Evolutionary conservation across 441 rosid genomes (phyloP).

Genomic region (Manihot esculenta): DNA sequence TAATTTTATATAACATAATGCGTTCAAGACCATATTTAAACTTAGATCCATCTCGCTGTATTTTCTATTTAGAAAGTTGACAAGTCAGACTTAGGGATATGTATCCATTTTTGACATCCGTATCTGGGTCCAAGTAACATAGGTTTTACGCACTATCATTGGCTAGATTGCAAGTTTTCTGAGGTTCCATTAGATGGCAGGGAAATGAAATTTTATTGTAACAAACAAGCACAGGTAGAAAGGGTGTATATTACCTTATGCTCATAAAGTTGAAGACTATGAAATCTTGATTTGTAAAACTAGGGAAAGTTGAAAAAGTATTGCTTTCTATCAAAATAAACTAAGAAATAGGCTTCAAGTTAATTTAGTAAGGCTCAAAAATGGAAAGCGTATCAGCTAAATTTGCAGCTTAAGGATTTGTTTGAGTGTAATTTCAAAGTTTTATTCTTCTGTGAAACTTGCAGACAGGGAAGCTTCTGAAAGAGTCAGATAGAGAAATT

Average conservation of each 20-base stretch:
- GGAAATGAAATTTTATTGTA: neutral
- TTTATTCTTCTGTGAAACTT: constrained; percentile 15
- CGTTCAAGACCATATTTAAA: too few relatives aligned
- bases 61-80: too few relatives aligned
- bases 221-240: neutral
- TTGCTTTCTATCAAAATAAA: neutral
- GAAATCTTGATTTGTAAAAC: neutral
- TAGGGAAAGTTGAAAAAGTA: neutral
- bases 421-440: neutral
- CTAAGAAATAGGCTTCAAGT: neutral
- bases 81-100: too few relatives aligned
- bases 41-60: too few relatives aligned
- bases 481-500: constrained; percentile 57
- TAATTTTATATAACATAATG: too few relatives aligned
- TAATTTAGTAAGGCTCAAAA: neutral
- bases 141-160: too few relatives aligned
- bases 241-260: neutral
- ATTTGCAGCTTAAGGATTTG: neutral
- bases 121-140: too few relatives aligned
- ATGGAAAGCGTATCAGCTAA: too few relatives aligned
- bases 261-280: neutral
- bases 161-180: neutral
- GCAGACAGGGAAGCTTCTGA: constrained; percentile 81
- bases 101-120: too few relatives aligned
- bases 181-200: neutral